phyloP scores from a whole-genome alignment of 371 early-diverging fungal genomes.

The Chytridium lagenaria region DNA sequence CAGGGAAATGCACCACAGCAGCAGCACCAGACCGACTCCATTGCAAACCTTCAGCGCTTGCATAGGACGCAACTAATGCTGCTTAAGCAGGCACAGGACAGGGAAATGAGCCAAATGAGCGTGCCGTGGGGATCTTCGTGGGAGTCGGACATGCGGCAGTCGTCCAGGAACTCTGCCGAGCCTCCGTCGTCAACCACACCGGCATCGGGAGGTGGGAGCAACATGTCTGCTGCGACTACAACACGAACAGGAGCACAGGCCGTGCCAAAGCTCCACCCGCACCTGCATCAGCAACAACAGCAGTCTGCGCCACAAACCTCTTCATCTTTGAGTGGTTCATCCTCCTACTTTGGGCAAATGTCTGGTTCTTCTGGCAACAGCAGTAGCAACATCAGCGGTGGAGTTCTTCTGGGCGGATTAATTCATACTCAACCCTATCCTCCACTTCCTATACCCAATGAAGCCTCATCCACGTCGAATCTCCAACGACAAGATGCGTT shows the following conservation, averaged over 20 bases:
- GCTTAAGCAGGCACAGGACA: conserved; percentile 18
- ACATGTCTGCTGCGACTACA: too few relatives aligned
- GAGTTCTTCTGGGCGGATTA: not conserved
- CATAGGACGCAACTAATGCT: conserved; percentile 14
- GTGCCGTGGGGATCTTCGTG: not conserved
- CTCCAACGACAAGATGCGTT: not conserved
- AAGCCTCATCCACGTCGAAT: too few relatives aligned
- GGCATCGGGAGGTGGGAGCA: not conserved
- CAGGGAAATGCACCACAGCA: too few relatives aligned
- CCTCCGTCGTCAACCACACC: not conserved
- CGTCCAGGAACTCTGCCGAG: not conserved
- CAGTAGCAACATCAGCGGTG: too few relatives aligned
- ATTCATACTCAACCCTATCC: conserved; percentile 5
- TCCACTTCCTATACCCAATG: not conserved
- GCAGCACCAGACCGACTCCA: not conserved
- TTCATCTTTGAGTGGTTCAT: too few relatives aligned
- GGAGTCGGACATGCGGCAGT: not conserved
- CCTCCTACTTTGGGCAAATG: too few relatives aligned
- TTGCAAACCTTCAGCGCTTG: conserved; percentile 14
- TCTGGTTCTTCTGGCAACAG: too few relatives aligned
- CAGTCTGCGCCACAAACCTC: too few relatives aligned
- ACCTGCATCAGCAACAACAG: too few relatives aligned
- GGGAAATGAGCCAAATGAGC: conserved; percentile 17
- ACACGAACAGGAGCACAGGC: too few relatives aligned
- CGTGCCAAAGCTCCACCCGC: too few relatives aligned